Base-by-base conservation (phyloP, 495 filamentous ascomycete species). In the Daldinia decipiens region DNA sequence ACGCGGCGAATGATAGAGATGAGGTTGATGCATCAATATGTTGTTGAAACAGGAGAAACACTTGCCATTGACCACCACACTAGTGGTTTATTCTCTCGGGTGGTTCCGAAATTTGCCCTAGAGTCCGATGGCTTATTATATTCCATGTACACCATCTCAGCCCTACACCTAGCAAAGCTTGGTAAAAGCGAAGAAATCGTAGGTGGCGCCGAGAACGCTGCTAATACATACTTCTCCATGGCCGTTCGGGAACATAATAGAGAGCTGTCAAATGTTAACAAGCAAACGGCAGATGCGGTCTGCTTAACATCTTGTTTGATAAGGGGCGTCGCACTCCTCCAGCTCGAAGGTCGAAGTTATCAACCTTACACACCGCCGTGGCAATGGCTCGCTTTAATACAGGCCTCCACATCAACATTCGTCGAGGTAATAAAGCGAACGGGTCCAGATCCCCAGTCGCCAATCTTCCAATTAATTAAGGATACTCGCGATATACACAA, bases 301-400 rank as follows among this genome's bases (percentile, higher is more conserved):
- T 81, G 76, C 56, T 47, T 80, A 34, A 74, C 78, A 2, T 74
- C 78, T 3, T 53, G 65, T 39, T 32, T 77, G 15, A 62, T 82
- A 50, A 76, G 76, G 6, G 38, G 74, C n/a, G 59, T 72, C 19
- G 65, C 71, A 9, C 79, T 79, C 29, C 70, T 71, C 27, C 59
- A 71, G 7, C 59, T 83, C 12, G 72, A 78, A 36, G 70, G 72
- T 15, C 78, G 79, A 19, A 39, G 29, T 38, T 43, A 74, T 11
- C 40, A 75, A 19, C 79, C 80, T 6, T 82, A 84, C 62, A 62
- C 62, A 4, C 78, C 79, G 1, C 82, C 82, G 3, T 63, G 75
- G 11, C 75, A 81, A 38, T 84, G 80, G 79, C 45, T 84, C 3
- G 62, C 62, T 19, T 61, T 80, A 62, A 65, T 56, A 0, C 56